These are phyloP conservation scores for Leccinum boreale DNA, from an alignment of 768 basidiomycete genomes.

Conservation along the genomic window DNA sequence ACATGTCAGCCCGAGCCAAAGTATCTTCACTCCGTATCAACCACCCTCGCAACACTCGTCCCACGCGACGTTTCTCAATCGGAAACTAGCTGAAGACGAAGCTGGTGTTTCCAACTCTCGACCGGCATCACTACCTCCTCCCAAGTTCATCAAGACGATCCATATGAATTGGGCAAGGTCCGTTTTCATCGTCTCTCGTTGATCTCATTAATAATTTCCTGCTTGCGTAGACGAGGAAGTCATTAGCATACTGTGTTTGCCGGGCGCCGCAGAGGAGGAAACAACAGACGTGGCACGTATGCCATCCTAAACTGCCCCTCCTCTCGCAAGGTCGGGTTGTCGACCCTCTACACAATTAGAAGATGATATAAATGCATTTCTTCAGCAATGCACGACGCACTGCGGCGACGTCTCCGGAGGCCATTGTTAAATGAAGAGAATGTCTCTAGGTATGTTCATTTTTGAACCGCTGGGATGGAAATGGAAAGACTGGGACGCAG, in stretches of 20 bases:
- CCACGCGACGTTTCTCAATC: slow-evolving; percentile 2
- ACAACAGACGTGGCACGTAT: neutral
- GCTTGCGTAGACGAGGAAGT: slow-evolving; percentile 25
- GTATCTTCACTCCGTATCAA: slow-evolving; percentile 22
- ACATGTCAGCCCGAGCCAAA: slow-evolving; percentile 6
- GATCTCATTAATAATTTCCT: neutral
- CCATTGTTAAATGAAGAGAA: slow-evolving; percentile 13
- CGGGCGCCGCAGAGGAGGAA: slow-evolving; percentile 1
- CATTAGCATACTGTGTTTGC: slow-evolving; percentile 5
- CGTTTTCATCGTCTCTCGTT: neutral
- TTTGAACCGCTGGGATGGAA: neutral
- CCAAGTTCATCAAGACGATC: slow-evolving; percentile 27
- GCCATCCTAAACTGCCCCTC: neutral
- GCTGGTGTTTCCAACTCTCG: neutral
- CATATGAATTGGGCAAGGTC: slow-evolving; percentile 24
- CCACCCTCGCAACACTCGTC: slow-evolving; percentile 18
- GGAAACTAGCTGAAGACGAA: neutral
- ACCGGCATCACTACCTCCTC: neutral
- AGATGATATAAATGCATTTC: neutral
- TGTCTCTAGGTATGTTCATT: slow-evolving; percentile 1
- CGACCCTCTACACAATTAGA: slow-evolving; percentile 5
- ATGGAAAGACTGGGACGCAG: neutral
- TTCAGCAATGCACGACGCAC: neutral
- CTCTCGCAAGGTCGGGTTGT: slow-evolving; percentile 1
- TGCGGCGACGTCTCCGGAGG: neutral